Percentiles rank a stretch among this genome's conserved stretches.
phyloP scores from a whole-genome alignment of 108 stramenopile species.

The Skeletonema costatum region DNA sequence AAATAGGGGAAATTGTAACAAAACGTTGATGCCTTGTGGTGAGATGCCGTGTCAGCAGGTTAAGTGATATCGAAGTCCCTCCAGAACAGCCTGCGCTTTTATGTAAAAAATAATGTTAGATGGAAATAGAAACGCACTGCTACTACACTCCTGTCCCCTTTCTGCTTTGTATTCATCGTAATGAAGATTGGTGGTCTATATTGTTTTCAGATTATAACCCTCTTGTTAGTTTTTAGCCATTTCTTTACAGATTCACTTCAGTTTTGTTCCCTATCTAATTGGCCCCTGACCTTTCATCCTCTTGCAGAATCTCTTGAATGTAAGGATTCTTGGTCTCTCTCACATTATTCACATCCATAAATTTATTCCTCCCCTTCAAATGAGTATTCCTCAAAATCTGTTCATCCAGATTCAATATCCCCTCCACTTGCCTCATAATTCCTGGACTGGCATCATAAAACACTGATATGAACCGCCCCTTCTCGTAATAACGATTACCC shows the following conservation, averaged over 20 bases:
- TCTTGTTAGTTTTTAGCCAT: background rate
- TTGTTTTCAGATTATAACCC: too few relatives aligned
- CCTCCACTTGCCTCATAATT: slow-evolving; percentile 65
- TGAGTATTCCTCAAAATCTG: slow-evolving; percentile 78
- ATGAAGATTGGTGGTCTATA: background rate
- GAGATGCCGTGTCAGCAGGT: background rate
- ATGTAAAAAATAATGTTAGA: slow-evolving; percentile 3
- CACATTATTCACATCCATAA: slow-evolving; percentile 70
- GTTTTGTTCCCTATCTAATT: background rate
- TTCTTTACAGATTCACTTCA: too few relatives aligned
- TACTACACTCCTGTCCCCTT: background rate
- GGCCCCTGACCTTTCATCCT: slow-evolving; percentile 1
- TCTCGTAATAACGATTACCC: slow-evolving; percentile 82
- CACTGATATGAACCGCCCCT: slow-evolving; percentile 82
- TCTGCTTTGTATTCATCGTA: background rate
- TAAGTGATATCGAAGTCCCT: background rate
- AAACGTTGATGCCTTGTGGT: background rate
- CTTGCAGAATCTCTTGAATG: slow-evolving; percentile 51
- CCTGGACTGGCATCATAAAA: slow-evolving; percentile 83
- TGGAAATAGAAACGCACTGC: background rate
- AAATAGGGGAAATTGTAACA: background rate
- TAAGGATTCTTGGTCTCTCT: slow-evolving; percentile 86
- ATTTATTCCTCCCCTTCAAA: slow-evolving; percentile 69
- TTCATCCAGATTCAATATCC: slow-evolving; percentile 68
- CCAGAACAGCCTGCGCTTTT: background rate